Percentiles rank a stretch among this genome's conserved stretches.
Evolutionary conservation across 306 rosid species (phyloP).

Genomic region (Crataegus laevigata): DNA sequence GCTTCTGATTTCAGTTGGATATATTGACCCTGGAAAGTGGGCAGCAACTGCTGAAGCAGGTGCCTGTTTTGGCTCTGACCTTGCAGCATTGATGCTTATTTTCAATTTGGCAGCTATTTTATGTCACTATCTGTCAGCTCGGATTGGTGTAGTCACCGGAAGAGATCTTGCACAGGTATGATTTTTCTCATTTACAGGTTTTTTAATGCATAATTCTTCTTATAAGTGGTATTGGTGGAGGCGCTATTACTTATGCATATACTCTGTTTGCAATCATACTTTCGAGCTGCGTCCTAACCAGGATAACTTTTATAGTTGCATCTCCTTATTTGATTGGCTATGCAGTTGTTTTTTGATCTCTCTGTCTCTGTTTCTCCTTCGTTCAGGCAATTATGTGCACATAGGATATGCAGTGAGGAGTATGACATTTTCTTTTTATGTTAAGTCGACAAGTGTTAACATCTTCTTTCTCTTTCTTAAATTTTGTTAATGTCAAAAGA

Average conservation of each 20-base stretch:
- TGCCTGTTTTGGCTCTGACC: constrained; percentile 76
- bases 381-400: not conserved
- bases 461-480: constrained; percentile 8
- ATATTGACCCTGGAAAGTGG: constrained; percentile 99
- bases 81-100: constrained; percentile 49
- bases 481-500: constrained; percentile 35
- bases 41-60: constrained; percentile 80
- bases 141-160: constrained; percentile 69
- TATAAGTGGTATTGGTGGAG: not conserved
- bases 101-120: constrained; percentile 84
- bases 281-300: not conserved
- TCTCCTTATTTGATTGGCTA: constrained; percentile 13
- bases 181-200: constrained; percentile 14
- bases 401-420: not conserved
- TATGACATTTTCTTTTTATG: too few species aligned
- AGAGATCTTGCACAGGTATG: constrained; percentile 88
- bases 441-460: not conserved
- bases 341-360: not conserved
- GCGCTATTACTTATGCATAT: not conserved
- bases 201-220: not conserved
- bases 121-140: constrained; percentile 86
- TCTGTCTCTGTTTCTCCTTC: not conserved
- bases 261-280: not conserved
- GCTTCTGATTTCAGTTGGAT: constrained; percentile 74
- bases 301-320: not conserved